Percentiles rank a stretch among this genome's conserved stretches.
Evolutionary conservation across 768 basidiomycete genomes (phyloP).

Genomic region (Collybiopsis luxurians): DNA sequence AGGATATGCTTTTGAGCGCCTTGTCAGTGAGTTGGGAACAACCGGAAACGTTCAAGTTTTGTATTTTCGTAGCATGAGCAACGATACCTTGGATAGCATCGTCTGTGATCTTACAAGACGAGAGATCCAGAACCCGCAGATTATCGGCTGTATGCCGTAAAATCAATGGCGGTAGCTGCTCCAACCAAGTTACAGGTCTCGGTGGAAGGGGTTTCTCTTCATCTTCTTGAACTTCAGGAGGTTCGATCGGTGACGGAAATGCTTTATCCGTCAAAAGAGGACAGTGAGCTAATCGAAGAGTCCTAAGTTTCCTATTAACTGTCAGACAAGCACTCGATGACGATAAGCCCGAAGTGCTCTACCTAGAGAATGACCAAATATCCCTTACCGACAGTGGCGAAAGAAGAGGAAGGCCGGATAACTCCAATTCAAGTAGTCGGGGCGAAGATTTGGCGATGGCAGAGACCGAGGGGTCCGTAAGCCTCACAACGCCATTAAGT

Average conservation of each 20-base stretch:
- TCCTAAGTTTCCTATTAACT: constrained; percentile 59
- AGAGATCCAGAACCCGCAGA: constrained; percentile 77
- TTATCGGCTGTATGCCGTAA: constrained; percentile 66
- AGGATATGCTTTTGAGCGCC: constrained; percentile 63
- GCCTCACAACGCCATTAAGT: constrained; percentile 62
- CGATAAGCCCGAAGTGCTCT: constrained; percentile 18
- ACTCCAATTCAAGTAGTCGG: constrained; percentile 77
- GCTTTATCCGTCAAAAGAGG: constrained; percentile 72
- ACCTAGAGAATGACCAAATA: constrained; percentile 76
- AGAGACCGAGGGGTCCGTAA: constrained; percentile 61
- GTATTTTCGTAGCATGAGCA: constrained; percentile 70
- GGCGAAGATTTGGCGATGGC: constrained; percentile 74
- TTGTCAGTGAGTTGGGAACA: constrained; percentile 75
- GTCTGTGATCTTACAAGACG: constrained; percentile 75
- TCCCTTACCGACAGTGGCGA: constrained; percentile 71
- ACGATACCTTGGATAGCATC: constrained; percentile 74
- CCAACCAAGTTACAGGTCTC: constrained; percentile 58
- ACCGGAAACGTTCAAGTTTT: constrained; percentile 74
- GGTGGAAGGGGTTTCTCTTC: constrained; percentile 54
- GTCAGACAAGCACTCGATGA: constrained; percentile 11
- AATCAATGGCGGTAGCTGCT: constrained; percentile 59
- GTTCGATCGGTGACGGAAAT: constrained; percentile 55
- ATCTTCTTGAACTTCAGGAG: constrained; percentile 17
- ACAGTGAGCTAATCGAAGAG: constrained; percentile 77
- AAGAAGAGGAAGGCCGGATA: constrained; percentile 65